phyloP scores from a whole-genome alignment of 1,284 basidiomycete genomes.

The Cryptococcus maquisensis region DNA sequence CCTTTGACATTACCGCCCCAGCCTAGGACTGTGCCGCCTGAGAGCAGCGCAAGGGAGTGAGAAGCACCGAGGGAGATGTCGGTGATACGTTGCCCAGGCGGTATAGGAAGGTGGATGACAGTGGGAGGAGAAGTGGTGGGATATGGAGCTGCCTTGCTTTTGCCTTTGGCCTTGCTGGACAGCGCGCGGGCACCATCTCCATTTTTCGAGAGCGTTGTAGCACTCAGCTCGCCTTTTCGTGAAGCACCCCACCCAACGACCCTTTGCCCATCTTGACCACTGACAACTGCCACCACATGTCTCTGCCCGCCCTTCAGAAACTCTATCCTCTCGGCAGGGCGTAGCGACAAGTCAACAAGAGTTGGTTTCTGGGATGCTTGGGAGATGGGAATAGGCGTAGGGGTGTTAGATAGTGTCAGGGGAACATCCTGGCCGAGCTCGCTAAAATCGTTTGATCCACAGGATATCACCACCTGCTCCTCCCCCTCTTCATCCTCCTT shows the following conservation, averaged over 20 bases:
- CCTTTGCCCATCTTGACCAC: constrained; percentile 21
- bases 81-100: constrained; percentile 9
- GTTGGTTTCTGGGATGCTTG: constrained; percentile 14
- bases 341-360: constrained; percentile 25
- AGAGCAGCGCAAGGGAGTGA: constrained; percentile 61
- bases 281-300: constrained; percentile 59
- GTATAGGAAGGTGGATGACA: constrained; percentile 17
- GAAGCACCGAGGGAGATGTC: constrained; percentile 61
- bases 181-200: background rate
- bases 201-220: constrained; percentile 1
- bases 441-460: constrained; percentile 78
- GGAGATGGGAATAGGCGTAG: constrained; percentile 12
- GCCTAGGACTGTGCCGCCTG: constrained; percentile 53
- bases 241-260: constrained; percentile 76
- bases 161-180: constrained; percentile 20
- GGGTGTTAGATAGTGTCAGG: constrained; percentile 20
- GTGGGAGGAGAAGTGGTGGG: constrained; percentile 20
- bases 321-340: constrained; percentile 28
- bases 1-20: constrained; percentile 67
- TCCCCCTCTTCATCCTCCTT: background rate
- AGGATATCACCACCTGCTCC: constrained; percentile 65
- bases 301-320: constrained; percentile 64
- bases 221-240: constrained; percentile 62
- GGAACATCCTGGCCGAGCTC: constrained; percentile 60
- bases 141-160: constrained; percentile 22